Evolutionary conservation across 257 asterid genomes (phyloP), one percentile per base, ranked within the genome.

Genomic region (Nicotiana attenuata): DNA sequence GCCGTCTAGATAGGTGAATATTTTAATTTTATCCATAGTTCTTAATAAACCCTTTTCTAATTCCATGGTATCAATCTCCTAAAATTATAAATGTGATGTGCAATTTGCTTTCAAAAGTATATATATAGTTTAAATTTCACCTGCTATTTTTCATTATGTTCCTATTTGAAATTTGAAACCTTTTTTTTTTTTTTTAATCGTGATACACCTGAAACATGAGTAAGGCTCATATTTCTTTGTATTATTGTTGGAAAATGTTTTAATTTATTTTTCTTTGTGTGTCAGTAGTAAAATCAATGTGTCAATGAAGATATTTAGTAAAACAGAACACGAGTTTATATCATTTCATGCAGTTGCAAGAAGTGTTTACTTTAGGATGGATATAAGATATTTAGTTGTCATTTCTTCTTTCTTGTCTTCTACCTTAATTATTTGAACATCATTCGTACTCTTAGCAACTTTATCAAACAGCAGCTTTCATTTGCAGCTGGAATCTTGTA

Each of bases 401-500:
- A 29, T 19, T 80, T 50, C 33, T 29, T 68, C 75, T 47, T 69
- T 41, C 5, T 84, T 33, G 55, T 73, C 71, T 55, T 13, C 53
- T 41, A 53, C 76, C 50, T 71, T 19, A 47, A 64, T 64, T 80
- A 64, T 79, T 65, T 80, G 47, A 50, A 77, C 35, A 53, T 65
- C 50, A 15, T 17, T 65, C 68, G 50, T 82, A 59, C 19, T 76
- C 65, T 83, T 82, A 24, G 83, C 66, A 81, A 33, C 85, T 81
- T 85, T 80, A 61, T 83, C 77, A 81, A 77, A 73, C 55, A 64
- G 77, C 71, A 67, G 83, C 77, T 90, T 84, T 85, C 31, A 33
- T 85, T 50, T 90, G 88, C 95, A 96, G 99, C 85, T 96, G 99
- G 99, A 87, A 92, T 84, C 88, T 93, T 83, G 85, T 90, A 84